phyloP scores from a whole-genome alignment of 108 stramenopile species.

The Cyclotella atomus region DNA sequence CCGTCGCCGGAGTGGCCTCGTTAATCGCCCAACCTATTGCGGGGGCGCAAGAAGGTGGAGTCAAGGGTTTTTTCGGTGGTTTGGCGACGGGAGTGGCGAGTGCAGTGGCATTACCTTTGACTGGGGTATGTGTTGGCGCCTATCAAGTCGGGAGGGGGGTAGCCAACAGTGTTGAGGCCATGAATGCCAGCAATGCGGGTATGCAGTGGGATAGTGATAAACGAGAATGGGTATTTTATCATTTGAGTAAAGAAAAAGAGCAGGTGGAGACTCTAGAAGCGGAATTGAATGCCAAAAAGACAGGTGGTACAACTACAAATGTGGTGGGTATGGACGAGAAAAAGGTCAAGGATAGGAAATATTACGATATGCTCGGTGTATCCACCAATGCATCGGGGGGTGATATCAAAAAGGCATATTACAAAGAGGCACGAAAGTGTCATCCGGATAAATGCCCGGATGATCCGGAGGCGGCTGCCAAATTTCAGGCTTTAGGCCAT shows the following conservation, averaged over 20 bases:
- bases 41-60: conserved; percentile 83
- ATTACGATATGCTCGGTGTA: conserved; percentile 88
- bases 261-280: conserved; percentile 59
- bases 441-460: conserved; percentile 93
- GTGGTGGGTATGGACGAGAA: conserved; percentile 46
- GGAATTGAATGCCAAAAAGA: conserved; percentile 31
- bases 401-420: conserved; percentile 94
- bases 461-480: conserved; percentile 80
- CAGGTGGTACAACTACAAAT: conserved; percentile 20
- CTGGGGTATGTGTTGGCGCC: conserved; percentile 86
- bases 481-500: conserved; percentile 90
- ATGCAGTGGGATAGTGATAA: conserved; percentile 87
- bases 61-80: conserved; percentile 79
- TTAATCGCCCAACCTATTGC: conserved; percentile 85
- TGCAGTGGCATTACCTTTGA: conserved; percentile 82
- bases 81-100: conserved; percentile 82
- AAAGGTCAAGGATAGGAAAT: conserved; percentile 83
- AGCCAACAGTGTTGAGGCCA: conserved; percentile 77
- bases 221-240: conserved; percentile 80
- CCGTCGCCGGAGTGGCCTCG: conserved; percentile 76
- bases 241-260: conserved; percentile 68
- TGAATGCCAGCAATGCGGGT: conserved; percentile 63
- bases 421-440: conserved; percentile 78
- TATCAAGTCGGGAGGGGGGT: conserved; percentile 82
- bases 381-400: conserved; percentile 73